These are phyloP conservation scores for Fraxinus pennsylvanica DNA, from an alignment of 257 asterid genomes.

Conservation along the genomic window DNA sequence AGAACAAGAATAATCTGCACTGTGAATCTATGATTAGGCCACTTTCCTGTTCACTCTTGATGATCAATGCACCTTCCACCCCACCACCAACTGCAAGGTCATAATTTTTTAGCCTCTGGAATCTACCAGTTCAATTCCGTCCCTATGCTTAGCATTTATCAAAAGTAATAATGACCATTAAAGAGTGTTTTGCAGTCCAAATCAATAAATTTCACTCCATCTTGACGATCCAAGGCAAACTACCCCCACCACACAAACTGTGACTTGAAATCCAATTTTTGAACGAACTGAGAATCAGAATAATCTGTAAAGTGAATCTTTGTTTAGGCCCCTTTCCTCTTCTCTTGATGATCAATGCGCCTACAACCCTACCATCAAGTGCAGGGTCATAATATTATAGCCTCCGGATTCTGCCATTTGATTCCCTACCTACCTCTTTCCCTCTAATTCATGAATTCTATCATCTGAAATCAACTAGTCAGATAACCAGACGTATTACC, in stretches of 20 bases:
- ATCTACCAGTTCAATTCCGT: neutral
- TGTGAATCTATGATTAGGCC: neutral
- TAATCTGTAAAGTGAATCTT: neutral
- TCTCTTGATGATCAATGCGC: neutral
- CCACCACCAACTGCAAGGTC: neutral
- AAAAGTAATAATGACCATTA: neutral
- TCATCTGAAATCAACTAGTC: neutral
- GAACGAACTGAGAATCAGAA: neutral
- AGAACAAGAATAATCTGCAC: neutral
- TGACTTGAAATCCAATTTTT: neutral
- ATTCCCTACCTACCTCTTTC: neutral
- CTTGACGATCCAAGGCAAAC: neutral
- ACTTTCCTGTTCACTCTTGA: neutral
- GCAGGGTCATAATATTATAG: neutral
- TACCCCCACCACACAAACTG: neutral
- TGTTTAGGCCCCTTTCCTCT: neutral
- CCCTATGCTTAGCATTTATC: neutral
- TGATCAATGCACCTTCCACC: neutral
- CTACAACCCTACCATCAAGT: neutral
- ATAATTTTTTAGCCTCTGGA: neutral
- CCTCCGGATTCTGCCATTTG: neutral
- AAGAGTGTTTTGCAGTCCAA: neutral
- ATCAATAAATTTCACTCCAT: neutral
- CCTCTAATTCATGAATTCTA: neutral
- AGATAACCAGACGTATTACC: neutral